Evolutionary conservation across 2,329 filamentous ascomycete genomes (phyloP).

Genomic region (Arthrobotrys conoides): DNA sequence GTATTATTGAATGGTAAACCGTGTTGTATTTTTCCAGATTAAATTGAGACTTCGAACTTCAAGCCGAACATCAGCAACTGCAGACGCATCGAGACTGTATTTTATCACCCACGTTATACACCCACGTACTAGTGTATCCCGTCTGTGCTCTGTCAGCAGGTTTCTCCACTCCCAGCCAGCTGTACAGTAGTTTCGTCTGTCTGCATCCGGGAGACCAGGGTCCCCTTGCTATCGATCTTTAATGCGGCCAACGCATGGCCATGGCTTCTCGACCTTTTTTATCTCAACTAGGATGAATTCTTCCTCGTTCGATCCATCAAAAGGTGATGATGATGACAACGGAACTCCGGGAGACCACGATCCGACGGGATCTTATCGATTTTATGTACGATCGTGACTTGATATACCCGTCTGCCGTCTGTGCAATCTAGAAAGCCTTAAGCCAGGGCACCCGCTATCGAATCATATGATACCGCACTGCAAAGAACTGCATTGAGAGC

Average conservation of each 20-base stretch:
- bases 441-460: background rate
- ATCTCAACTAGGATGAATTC: slow-evolving; percentile 50
- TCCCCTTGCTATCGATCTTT: slow-evolving; percentile 41
- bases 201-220: slow-evolving; percentile 39
- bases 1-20: no score
- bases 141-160: no score
- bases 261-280: slow-evolving; percentile 39
- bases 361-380: slow-evolving; percentile 17
- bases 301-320: slow-evolving; percentile 14
- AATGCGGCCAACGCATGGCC: slow-evolving; percentile 48
- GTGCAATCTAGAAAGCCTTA: slow-evolving; percentile 11
- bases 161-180: slow-evolving; percentile 29
- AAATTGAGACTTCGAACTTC: no score
- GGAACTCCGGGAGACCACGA: slow-evolving; percentile 41
- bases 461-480: background rate
- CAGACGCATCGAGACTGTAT: no score
- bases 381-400: slow-evolving; percentile 22
- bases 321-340: slow-evolving; percentile 27
- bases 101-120: no score
- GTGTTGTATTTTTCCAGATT: no score
- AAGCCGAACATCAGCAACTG: no score
- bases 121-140: no score
- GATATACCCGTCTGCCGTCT: background rate
- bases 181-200: slow-evolving; percentile 53
- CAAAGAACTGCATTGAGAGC: background rate